Evolutionary conservation across 1,284 basidiomycete genomes (phyloP), one percentile per base, ranked within the genome.

Genomic region (Pseudozyma hubeiensis): DNA sequence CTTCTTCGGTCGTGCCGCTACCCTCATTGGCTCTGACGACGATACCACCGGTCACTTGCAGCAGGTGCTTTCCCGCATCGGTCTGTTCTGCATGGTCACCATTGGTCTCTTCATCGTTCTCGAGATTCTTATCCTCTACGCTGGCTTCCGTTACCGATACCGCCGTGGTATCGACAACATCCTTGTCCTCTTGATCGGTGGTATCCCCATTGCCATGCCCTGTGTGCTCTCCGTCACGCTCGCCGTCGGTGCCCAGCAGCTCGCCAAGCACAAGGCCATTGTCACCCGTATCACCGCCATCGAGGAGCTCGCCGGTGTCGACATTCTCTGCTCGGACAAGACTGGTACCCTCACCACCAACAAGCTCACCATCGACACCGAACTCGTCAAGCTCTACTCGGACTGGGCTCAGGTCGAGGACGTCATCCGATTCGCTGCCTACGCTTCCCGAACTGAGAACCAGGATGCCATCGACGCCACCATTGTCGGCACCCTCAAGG

Each of bases 221-320:
- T 97, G 98, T 74, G 96, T 98, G 34, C 97, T 95, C 0, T 98
- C 95, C 0, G 95, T 99, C 19, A 98, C 96, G 3, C 90, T 99
- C 37, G 95, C 95, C 1, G 88, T 98, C n/a, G 95, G 95, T 58
- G 96, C 97, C 1, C 86, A 97, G 74, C 87, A 94, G 33, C 97
- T 98, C 94, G 90, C 93, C 4, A 92, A 92, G 76, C 89, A 93
- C 35, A 96, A 95, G 77, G 96, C 94, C 0, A 97, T 98, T 64
- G 94, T 98, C 44, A 98, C 98, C 86, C 96, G 95, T 82, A 86
- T 97, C 49, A 95, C 95, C 70, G 93, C 92, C 4, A 95, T 98
- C 9, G 95, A 98, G 85, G 91, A 94, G 0, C 87, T 98, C 2
- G 95, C 96, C 5, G 93, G 92, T 17, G 93, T 98, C 43, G 94